These are phyloP conservation scores for Castanea sativa DNA, from an alignment of 306 rosid species.

Conservation along the genomic window DNA sequence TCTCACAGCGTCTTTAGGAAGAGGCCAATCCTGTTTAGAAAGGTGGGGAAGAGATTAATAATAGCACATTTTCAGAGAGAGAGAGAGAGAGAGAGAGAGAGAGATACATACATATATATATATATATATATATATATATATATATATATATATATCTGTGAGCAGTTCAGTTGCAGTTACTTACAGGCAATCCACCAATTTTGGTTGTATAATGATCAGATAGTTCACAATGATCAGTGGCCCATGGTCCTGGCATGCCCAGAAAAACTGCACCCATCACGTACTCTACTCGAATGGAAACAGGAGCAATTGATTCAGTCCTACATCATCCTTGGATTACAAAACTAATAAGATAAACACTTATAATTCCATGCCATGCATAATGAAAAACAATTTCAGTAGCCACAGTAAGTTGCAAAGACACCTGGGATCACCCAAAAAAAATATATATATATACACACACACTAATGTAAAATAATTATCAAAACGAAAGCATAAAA, in stretches of 20 bases:
- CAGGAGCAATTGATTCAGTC: background rate
- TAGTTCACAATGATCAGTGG: conserved; percentile 44
- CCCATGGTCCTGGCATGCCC: conserved; percentile 92
- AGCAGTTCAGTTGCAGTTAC: conserved; percentile 7
- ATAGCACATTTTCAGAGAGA: background rate
- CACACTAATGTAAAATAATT: background rate
- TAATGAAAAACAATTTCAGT: background rate
- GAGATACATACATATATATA: no score
- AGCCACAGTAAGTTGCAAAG: background rate
- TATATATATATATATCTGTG: background rate
- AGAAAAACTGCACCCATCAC: conserved; percentile 45
- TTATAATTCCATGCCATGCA: background rate
- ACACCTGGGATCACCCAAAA: background rate
- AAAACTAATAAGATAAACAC: background rate
- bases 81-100: no score
- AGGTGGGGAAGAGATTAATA: background rate
- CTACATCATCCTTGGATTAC: background rate
- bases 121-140: no score
- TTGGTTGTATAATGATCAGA: conserved; percentile 73
- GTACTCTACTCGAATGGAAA: background rate
- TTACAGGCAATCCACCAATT: conserved; percentile 89
- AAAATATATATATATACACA: background rate
- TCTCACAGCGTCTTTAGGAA: conserved; percentile 34
- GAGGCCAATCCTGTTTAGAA: conserved; percentile 64
- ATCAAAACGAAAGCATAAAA: no score